phyloP scores from a whole-genome alignment of 78 protist genomes.

The Protostelium mycophagum region DNA sequence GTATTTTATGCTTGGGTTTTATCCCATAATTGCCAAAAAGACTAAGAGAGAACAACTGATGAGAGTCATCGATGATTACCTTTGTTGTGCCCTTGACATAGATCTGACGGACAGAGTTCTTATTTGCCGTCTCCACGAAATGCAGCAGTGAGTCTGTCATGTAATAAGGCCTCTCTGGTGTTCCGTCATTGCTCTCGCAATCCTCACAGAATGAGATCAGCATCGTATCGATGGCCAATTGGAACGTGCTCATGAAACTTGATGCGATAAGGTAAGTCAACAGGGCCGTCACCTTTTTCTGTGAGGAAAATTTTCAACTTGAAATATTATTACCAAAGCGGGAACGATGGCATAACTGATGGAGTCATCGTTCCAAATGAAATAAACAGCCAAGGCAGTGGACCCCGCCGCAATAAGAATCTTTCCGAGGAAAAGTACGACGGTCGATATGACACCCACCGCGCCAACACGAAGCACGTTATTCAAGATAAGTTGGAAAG shows the following conservation, averaged over 20 bases:
- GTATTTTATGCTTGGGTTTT: too few relatives aligned
- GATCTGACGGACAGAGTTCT: too few relatives aligned
- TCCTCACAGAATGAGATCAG: constrained; percentile 75
- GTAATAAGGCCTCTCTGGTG: constrained; percentile 47
- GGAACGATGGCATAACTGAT: constrained; percentile 31
- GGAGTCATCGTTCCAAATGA: constrained; percentile 10
- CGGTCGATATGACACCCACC: constrained; percentile 41
- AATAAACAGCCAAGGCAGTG: constrained; percentile 12
- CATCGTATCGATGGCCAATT: constrained; percentile 73
- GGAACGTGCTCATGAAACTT: constrained; percentile 63
- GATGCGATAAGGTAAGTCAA: constrained; percentile 54
- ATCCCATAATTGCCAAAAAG: too few relatives aligned
- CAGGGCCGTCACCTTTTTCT: constrained; percentile 30
- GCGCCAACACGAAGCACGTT: constrained; percentile 75
- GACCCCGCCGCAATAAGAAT: constrained; percentile 25
- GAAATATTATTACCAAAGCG: constrained; percentile 25
- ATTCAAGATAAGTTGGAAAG: constrained; percentile 45
- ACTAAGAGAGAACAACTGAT: too few relatives aligned
- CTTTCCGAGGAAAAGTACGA: constrained; percentile 58
- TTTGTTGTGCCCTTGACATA: too few relatives aligned
- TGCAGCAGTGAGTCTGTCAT: constrained; percentile 17
- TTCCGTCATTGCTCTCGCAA: constrained; percentile 44
- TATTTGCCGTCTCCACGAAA: constrained; percentile 18
- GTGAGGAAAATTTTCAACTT: background rate
- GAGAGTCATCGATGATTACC: too few relatives aligned